Percentiles rank a stretch among this genome's conserved stretches.
phyloP scores from a whole-genome alignment of 371 early-diverging fungal genomes.

The Actinomortierella wolfii region DNA sequence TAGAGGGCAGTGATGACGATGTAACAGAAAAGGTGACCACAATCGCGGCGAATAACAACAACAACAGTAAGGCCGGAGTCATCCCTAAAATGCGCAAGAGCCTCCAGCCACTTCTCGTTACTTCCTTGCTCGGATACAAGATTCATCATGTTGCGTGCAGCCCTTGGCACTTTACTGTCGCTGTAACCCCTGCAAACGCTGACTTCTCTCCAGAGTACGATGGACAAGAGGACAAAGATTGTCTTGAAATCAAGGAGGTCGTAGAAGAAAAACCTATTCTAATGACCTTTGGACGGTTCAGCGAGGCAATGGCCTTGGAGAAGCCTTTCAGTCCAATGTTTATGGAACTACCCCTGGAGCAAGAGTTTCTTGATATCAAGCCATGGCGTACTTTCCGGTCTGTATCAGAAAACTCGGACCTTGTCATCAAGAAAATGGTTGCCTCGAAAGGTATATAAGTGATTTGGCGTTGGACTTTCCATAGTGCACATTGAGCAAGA shows the following conservation, averaged over 20 bases:
- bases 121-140: conserved; percentile 36
- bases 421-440: conserved; percentile 36
- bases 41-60: too few relatives aligned
- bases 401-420: conserved; percentile 21
- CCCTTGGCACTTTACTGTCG: conserved; percentile 45
- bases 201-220: not conserved
- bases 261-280: conserved; percentile 19
- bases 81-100: conserved; percentile 38
- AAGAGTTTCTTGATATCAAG: conserved; percentile 43
- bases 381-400: conserved; percentile 41
- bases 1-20: conserved; percentile 12
- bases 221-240: not conserved
- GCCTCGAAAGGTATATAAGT: conserved; percentile 22
- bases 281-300: conserved; percentile 43
- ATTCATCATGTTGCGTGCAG: conserved; percentile 45
- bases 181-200: conserved; percentile 16
- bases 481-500: not conserved
- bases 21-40: too few relatives aligned
- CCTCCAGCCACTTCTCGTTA: conserved; percentile 35
- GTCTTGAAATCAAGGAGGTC: not conserved
- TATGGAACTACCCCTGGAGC: conserved; percentile 40
- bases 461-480: not conserved
- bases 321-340: conserved; percentile 42
- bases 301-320: conserved; percentile 22
- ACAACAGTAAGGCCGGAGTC: conserved; percentile 4